These are phyloP conservation scores for Pseudogymnoascus sp. DNA, from an alignment of 2,329 filamentous ascomycete species.

Conservation along the genomic window DNA sequence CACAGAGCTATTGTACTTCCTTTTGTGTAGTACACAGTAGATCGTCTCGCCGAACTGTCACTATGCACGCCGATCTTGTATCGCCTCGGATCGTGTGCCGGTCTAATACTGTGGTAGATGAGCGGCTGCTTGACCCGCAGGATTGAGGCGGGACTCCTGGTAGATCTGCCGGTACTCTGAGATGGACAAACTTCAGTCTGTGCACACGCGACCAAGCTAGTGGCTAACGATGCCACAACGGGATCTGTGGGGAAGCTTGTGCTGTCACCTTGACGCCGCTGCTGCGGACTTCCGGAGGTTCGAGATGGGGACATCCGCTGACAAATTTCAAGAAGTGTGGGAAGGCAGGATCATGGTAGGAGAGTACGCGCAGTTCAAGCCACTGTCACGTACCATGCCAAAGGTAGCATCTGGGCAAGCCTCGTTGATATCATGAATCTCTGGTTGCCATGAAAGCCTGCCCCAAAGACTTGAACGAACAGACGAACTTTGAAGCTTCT, in stretches of 20 bases:
- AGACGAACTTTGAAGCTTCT: not conserved
- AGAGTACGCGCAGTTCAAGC: not conserved
- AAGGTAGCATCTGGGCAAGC: not conserved
- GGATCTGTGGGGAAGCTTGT: not conserved
- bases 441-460: not conserved
- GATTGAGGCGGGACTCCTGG: not conserved
- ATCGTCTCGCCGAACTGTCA: not conserved
- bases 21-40: not conserved
- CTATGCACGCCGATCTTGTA: not conserved
- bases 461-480: not conserved
- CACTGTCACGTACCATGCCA: constrained; percentile 5
- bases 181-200: not conserved
- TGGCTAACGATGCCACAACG: not conserved
- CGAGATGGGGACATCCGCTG: not conserved
- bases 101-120: not conserved
- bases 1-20: not conserved
- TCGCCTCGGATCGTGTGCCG: not conserved
- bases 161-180: not conserved
- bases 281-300: not conserved
- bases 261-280: not conserved
- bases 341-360: not conserved
- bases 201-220: not conserved
- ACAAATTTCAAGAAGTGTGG: not conserved
- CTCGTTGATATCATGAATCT: not conserved
- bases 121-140: not conserved